Conservation (phyloP, 129 eudicot genomes). For the Dittrichia graveolens region DNA sequence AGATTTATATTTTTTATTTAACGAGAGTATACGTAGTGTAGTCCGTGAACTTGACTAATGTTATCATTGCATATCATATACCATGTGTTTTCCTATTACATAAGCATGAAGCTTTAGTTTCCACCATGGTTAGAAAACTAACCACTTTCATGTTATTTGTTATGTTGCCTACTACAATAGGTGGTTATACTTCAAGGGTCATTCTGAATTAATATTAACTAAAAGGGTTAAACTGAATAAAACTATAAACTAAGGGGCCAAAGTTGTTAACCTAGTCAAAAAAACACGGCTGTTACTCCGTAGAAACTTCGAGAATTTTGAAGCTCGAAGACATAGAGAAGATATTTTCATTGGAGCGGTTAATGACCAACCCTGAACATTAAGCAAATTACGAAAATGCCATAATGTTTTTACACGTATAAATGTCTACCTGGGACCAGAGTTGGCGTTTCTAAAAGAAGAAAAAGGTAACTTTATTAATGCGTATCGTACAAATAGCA, state of each 20-base stretch:
- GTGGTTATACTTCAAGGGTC: slow-evolving; percentile 6
- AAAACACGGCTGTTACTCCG: slow-evolving; percentile 10
- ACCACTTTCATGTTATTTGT: too few species aligned
- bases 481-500: neutral
- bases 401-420: slow-evolving; percentile 1
- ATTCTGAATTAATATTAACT: neutral
- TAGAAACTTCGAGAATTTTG: slow-evolving; percentile 36
- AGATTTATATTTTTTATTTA: too few species aligned
- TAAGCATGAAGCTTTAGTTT: too few species aligned
- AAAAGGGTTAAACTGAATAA: neutral
- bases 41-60: too few species aligned
- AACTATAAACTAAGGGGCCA: neutral
- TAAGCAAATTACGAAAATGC: slow-evolving; percentile 8
- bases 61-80: too few species aligned
- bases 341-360: slow-evolving; percentile 27
- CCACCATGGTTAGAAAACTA: too few species aligned
- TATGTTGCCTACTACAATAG: neutral
- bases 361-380: neutral
- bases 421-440: neutral
- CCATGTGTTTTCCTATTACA: too few species aligned
- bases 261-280: neutral
- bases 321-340: neutral
- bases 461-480: too few species aligned
- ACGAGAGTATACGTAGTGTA: too few species aligned
- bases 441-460: slow-evolving; percentile 5